Evolutionary conservation across 352 stramenopile genomes (phyloP).

Genomic region (Pythium chondricola): DNA sequence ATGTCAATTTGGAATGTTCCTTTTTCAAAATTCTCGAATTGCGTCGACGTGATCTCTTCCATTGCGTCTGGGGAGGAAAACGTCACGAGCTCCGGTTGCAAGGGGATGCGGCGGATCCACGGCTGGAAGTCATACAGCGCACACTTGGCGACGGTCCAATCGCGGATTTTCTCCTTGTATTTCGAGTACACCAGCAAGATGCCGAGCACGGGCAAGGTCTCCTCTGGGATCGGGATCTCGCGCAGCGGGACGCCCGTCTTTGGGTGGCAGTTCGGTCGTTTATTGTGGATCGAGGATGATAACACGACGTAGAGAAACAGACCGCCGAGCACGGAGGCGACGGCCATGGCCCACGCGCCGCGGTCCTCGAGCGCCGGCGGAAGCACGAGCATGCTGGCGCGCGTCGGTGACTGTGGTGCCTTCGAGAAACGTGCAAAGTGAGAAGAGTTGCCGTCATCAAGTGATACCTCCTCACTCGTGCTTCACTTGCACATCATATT

Average conservation of each 20-base stretch:
- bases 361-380: neutral
- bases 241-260: conserved; percentile 3
- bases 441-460: too few species aligned
- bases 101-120: conserved; percentile 19
- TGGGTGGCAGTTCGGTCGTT: neutral
- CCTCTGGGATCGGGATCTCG: neutral
- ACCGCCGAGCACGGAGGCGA: neutral
- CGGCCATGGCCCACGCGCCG: neutral
- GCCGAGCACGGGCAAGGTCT: conserved; percentile 6
- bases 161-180: neutral
- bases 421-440: too few species aligned
- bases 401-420: neutral
- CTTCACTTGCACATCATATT: too few species aligned
- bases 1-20: conserved; percentile 20
- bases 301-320: neutral
- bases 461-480: too few species aligned
- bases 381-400: conserved; percentile 5
- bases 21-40: conserved; percentile 33
- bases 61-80: conserved; percentile 18
- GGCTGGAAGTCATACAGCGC: conserved; percentile 16
- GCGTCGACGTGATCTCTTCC: conserved; percentile 30
- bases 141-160: conserved; percentile 1
- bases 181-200: neutral
- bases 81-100: conserved; percentile 16
- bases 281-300: neutral